Percentiles rank a stretch among this genome's conserved stretches.
These are phyloP conservation scores for Paratinospora sagittata DNA, from an alignment of 164 flowering plant species.

Conservation along the genomic window DNA sequence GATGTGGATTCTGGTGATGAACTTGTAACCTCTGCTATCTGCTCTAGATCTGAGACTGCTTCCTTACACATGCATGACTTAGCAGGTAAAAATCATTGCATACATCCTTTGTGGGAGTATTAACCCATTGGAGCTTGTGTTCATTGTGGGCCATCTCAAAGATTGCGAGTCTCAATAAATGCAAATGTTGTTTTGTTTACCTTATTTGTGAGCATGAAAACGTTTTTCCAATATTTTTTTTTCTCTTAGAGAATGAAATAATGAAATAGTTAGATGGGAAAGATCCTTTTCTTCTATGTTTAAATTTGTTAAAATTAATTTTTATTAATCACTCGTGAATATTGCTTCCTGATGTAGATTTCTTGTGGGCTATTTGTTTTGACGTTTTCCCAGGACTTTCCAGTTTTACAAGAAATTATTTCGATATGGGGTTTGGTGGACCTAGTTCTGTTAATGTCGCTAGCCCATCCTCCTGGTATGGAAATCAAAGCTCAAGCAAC, in stretches of 20 bases:
- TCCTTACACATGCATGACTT: conserved; percentile 18
- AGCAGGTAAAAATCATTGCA: conserved; percentile 26
- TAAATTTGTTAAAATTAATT: background rate
- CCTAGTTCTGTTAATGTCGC: conserved; percentile 14
- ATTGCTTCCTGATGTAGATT: background rate
- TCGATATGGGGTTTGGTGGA: conserved; percentile 20
- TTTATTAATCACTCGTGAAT: background rate
- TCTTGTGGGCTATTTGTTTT: background rate
- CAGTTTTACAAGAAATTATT: conserved; percentile 10
- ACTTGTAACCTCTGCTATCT: conserved; percentile 23
- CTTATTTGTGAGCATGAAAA: background rate
- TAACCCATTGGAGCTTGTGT: no score
- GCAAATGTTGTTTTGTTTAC: conserved; percentile 9
- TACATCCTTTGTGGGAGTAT: no score
- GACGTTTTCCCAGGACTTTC: conserved; percentile 23
- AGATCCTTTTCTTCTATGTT: no score
- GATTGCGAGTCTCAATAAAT: background rate
- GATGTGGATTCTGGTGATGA: conserved; percentile 40
- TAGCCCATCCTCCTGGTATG: conserved; percentile 24
- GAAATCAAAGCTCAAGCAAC: conserved; percentile 15
- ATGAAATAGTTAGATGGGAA: background rate
- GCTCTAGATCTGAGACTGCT: conserved; percentile 20
- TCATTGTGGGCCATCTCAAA: conserved; percentile 3
- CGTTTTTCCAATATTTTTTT: background rate
- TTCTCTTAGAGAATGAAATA: background rate